Evolutionary conservation across 2,329 filamentous ascomycete species (phyloP).

Genomic region (Trichoderma koningiopsis): DNA sequence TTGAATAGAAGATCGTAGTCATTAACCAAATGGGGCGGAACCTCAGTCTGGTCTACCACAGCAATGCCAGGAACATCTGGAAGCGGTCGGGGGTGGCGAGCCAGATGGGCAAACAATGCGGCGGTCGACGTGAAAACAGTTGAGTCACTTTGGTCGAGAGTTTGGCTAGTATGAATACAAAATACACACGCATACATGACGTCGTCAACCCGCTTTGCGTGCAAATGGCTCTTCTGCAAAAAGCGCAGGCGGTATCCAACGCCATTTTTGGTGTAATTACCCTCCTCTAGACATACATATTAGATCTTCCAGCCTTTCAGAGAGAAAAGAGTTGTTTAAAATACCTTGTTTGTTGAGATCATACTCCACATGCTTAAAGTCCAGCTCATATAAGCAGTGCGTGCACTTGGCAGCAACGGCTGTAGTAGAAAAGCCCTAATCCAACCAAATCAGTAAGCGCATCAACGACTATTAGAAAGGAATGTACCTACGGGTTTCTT

Average conservation of each 20-base stretch:
- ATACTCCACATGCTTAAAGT: conserved; percentile 54
- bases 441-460: neutral
- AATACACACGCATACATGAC: conserved; percentile 58
- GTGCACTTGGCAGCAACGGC: conserved; percentile 54
- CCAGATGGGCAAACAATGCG: conserved; percentile 55
- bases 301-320: neutral
- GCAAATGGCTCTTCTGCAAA: conserved; percentile 58
- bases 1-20: conserved; percentile 58
- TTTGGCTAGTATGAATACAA: conserved; percentile 53
- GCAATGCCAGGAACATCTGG: conserved; percentile 52
- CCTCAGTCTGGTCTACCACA: conserved; percentile 48
- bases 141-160: conserved; percentile 55
- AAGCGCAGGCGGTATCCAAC: conserved; percentile 57
- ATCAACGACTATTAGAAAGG: neutral
- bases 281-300: conserved; percentile 32
- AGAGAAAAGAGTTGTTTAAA: conserved; percentile 26
- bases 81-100: conserved; percentile 56
- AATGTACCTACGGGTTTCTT: conserved; percentile 47
- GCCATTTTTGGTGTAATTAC: conserved; percentile 49
- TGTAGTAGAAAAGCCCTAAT: conserved; percentile 46
- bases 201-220: conserved; percentile 53
- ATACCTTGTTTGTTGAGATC: conserved; percentile 54
- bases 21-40: conserved; percentile 47
- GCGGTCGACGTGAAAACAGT: conserved; percentile 59
- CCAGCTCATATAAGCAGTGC: conserved; percentile 56